Evolutionary conservation across 352 stramenopile genomes (phyloP).

Genomic region (Globisporangium mamillatum): DNA sequence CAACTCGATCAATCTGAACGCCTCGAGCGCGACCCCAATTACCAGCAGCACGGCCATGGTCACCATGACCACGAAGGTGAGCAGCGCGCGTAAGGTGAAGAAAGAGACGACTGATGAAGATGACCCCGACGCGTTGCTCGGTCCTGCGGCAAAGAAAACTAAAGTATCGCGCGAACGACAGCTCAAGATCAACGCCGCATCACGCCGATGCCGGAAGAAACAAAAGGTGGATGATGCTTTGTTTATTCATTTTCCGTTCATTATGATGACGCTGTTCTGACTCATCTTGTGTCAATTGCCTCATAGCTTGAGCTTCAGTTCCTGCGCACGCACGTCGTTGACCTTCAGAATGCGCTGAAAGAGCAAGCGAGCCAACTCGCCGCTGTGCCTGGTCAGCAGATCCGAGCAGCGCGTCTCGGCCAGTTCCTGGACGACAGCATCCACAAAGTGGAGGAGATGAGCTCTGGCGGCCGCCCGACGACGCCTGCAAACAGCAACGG

Average conservation of each 20-base stretch:
- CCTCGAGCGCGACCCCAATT: background rate
- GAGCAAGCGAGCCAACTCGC: slow-evolving; percentile 62
- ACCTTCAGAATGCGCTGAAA: slow-evolving; percentile 67
- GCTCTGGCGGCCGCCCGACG: slow-evolving; percentile 40
- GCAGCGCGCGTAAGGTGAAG: slow-evolving; percentile 19
- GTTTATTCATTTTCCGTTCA: background rate
- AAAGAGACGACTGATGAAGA: slow-evolving; percentile 25
- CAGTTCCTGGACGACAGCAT: slow-evolving; percentile 72
- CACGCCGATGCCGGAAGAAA: slow-evolving; percentile 77
- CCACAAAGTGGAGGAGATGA: slow-evolving; percentile 78
- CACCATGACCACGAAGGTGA: background rate
- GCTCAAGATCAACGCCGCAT: slow-evolving; percentile 87
- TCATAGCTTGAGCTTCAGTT: slow-evolving; percentile 74
- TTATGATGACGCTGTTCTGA: background rate
- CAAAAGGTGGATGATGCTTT: slow-evolving; percentile 45
- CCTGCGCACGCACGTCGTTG: slow-evolving; percentile 74
- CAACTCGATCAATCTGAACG: slow-evolving; percentile 37
- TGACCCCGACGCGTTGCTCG: slow-evolving; percentile 17
- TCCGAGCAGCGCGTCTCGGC: slow-evolving; percentile 40
- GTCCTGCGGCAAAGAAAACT: slow-evolving; percentile 57
- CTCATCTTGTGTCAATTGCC: background rate
- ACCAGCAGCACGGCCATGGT: background rate
- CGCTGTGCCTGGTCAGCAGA: slow-evolving; percentile 34
- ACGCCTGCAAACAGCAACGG: slow-evolving; percentile 24
- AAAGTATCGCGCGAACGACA: slow-evolving; percentile 84